Evolutionary conservation across 1,284 basidiomycete genomes (phyloP).

Genomic region (Mycena citricolor): DNA sequence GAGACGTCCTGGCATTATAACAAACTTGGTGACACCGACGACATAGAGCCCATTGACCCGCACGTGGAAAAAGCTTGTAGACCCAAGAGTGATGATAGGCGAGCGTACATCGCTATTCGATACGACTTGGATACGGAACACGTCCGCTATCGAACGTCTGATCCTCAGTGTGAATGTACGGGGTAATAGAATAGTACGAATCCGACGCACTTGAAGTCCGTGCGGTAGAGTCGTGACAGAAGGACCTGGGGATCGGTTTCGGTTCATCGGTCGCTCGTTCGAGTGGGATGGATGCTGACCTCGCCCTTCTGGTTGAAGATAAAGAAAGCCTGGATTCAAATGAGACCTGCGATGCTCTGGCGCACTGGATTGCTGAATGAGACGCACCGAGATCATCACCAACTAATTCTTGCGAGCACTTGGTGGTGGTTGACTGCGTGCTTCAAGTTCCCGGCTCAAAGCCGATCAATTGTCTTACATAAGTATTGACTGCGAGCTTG

Average conservation of each 20-base stretch:
- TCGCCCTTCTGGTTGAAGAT: slow-evolving; percentile 98
- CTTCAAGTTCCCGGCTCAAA: no score
- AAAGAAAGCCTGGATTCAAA: slow-evolving; percentile 87
- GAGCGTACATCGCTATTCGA: slow-evolving; percentile 96
- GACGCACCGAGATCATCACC: no score
- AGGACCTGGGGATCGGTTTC: slow-evolving; percentile 62
- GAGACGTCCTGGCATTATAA: no score
- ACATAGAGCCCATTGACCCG: slow-evolving; percentile 93
- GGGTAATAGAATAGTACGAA: no score
- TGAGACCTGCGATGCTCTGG: no score
- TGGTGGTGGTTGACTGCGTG: no score
- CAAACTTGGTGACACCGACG: slow-evolving; percentile 92
- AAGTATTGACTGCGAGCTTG: no score
- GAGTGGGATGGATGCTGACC: slow-evolving; percentile 53
- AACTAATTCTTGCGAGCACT: no score
- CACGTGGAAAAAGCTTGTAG: slow-evolving; percentile 97
- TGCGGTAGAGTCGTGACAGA: slow-evolving; percentile 89
- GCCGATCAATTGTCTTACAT: no score
- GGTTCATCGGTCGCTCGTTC: neutral
- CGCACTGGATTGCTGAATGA: no score
- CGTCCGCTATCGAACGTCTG: slow-evolving; percentile 96
- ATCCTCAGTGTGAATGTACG: neutral
- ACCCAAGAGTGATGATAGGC: slow-evolving; percentile 96
- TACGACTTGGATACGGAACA: slow-evolving; percentile 97
- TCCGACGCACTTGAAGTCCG: slow-evolving; percentile 90